Conservation (phyloP, 2,329 filamentous ascomycete species). For the Sporothrix pallida region DNA sequence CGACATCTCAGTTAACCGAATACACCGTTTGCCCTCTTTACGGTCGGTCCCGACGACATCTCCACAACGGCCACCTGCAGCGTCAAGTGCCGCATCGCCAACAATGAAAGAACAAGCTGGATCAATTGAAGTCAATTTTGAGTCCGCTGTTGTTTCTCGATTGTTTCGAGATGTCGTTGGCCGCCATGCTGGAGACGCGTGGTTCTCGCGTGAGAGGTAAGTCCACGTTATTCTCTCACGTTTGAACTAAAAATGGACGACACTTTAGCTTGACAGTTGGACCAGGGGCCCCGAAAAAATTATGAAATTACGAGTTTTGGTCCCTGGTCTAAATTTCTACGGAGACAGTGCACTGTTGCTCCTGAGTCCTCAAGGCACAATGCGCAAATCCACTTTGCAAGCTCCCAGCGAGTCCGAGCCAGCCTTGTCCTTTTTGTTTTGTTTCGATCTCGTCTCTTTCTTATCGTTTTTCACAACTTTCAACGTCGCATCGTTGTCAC, state of each 20-base stretch:
- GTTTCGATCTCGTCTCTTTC: background rate
- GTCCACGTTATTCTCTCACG: background rate
- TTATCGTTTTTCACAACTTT: background rate
- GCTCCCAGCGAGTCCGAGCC: background rate
- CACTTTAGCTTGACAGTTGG: background rate
- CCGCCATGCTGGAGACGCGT: too few species aligned
- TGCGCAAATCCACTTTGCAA: too few species aligned
- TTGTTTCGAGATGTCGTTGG: background rate
- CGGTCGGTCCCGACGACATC: background rate
- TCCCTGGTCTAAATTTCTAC: background rate
- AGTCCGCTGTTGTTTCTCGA: too few species aligned
- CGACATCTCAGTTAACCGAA: background rate
- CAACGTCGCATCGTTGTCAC: background rate
- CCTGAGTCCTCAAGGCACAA: background rate
- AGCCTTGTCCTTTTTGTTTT: background rate
- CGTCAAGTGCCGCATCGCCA: background rate
- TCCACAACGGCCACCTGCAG: background rate
- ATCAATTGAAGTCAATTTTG: conserved; percentile 21
- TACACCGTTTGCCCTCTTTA: background rate
- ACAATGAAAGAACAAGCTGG: background rate
- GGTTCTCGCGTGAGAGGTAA: too few species aligned
- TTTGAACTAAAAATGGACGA: background rate
- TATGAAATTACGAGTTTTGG: conserved; percentile 12
- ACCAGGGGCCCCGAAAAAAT: conserved; percentile 2
- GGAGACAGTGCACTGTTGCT: background rate